phyloP scores from a whole-genome alignment of 2,329 filamentous ascomycete genomes.

The Xenosphaeropsis pyriputrescens region DNA sequence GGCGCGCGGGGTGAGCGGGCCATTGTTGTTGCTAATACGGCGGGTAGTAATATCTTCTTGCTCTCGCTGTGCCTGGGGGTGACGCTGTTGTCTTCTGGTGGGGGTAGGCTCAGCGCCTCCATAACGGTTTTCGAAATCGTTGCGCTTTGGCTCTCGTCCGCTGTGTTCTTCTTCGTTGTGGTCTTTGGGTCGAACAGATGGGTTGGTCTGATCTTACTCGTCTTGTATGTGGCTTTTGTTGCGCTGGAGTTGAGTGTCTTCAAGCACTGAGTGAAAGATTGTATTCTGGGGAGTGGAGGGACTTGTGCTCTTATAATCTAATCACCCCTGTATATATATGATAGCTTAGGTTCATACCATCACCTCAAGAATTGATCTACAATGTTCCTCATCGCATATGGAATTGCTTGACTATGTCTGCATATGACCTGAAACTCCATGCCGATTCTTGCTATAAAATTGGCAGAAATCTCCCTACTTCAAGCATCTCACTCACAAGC shows the following conservation, averaged over 20 bases:
- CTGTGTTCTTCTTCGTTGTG: conserved; percentile 16
- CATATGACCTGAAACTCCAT: too few species aligned
- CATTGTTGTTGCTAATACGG: conserved; percentile 35
- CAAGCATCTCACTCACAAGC: too few species aligned
- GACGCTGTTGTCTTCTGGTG: conserved; percentile 16
- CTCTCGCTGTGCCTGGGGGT: conserved; percentile 32
- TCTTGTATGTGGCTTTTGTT: conserved; percentile 16
- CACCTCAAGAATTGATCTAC: too few species aligned
- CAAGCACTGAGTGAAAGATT: background rate
- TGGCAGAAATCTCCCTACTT: too few species aligned
- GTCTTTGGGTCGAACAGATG: conserved; percentile 16
- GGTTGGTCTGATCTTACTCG: conserved; percentile 18
- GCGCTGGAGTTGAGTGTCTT: background rate
- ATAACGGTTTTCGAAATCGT: conserved; percentile 16
- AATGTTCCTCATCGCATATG: too few species aligned
- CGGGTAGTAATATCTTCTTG: conserved; percentile 38
- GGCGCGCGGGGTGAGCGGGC: conserved; percentile 28
- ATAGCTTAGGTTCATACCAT: too few species aligned
- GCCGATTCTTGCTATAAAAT: too few species aligned
- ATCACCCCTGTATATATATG: too few species aligned
- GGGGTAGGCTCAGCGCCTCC: conserved; percentile 10
- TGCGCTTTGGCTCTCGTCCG: conserved; percentile 16
- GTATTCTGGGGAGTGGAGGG: too few species aligned
- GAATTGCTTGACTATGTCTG: too few species aligned
- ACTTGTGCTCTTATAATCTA: too few species aligned